phyloP scores from a whole-genome alignment of 148 eudicot genomes.

The Camellia lanceoleosa region DNA sequence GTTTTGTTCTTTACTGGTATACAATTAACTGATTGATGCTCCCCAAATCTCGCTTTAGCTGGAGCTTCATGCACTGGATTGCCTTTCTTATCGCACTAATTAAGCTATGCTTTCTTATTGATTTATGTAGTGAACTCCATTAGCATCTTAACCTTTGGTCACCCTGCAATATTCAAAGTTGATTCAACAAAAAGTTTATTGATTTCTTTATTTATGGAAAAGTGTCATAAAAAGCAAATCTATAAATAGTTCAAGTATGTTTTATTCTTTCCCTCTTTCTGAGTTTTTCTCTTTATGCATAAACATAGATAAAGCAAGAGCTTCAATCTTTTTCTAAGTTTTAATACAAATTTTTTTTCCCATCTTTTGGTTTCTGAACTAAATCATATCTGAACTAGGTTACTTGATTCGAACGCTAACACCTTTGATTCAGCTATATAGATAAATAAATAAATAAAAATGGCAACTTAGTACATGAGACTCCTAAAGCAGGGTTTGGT shows the following conservation, averaged over 20 bases:
- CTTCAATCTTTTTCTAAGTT: neutral
- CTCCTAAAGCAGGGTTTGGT: too few relatives aligned
- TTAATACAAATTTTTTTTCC: neutral
- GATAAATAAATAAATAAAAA: too few relatives aligned
- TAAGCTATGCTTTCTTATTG: neutral
- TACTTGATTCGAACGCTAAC: neutral
- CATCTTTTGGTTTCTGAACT: too few relatives aligned
- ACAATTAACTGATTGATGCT: too few relatives aligned
- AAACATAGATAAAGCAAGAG: neutral
- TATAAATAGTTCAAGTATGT: neutral
- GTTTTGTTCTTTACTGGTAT: too few relatives aligned
- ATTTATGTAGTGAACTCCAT: neutral
- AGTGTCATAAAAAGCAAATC: neutral
- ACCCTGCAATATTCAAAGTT: neutral
- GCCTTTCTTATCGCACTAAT: too few relatives aligned
- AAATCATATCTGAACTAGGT: neutral
- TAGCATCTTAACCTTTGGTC: neutral
- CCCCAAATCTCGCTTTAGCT: too few relatives aligned
- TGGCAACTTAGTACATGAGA: too few relatives aligned
- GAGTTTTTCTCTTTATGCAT: neutral
- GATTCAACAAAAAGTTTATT: neutral
- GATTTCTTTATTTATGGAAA: neutral
- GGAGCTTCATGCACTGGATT: too few relatives aligned
- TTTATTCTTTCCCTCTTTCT: neutral
- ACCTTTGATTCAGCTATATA: neutral